Conservation (phyloP, 306 rosid species). For the Casuarina glauca region DNA sequence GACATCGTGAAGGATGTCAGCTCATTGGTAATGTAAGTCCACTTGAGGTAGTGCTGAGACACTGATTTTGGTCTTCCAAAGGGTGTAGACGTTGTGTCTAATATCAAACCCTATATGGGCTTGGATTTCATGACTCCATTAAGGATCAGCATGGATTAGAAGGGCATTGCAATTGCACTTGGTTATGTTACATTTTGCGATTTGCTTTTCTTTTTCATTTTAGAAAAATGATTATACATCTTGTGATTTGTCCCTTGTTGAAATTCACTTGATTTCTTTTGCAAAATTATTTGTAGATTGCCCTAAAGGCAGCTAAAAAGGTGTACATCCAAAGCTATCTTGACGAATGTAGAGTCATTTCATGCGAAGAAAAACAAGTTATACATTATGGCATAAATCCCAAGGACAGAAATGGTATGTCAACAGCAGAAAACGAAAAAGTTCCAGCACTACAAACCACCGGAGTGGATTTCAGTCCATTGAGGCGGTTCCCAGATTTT, state of each 20-base stretch:
- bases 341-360: conserved; percentile 58
- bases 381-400: conserved; percentile 62
- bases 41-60: not conserved
- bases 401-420: conserved; percentile 43
- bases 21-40: not conserved
- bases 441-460: conserved; percentile 75
- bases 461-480: conserved; percentile 70
- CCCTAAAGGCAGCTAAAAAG: conserved; percentile 69
- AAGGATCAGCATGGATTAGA: not conserved
- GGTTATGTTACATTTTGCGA: not conserved
- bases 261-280: conserved; percentile 17
- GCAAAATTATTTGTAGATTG: conserved; percentile 47
- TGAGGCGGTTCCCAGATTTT: conserved; percentile 65
- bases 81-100: not conserved
- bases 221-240: not conserved
- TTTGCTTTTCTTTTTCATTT: not conserved
- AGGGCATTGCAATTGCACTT: not conserved
- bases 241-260: conserved; percentile 1
- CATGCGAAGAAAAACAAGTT: conserved; percentile 74
- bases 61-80: not conserved
- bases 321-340: conserved; percentile 74
- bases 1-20: not conserved
- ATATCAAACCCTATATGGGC: not conserved
- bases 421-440: conserved; percentile 52
- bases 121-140: not conserved